Evolutionary conservation across 306 rosid genomes (phyloP).

Genomic region (Fagus crenata): DNA sequence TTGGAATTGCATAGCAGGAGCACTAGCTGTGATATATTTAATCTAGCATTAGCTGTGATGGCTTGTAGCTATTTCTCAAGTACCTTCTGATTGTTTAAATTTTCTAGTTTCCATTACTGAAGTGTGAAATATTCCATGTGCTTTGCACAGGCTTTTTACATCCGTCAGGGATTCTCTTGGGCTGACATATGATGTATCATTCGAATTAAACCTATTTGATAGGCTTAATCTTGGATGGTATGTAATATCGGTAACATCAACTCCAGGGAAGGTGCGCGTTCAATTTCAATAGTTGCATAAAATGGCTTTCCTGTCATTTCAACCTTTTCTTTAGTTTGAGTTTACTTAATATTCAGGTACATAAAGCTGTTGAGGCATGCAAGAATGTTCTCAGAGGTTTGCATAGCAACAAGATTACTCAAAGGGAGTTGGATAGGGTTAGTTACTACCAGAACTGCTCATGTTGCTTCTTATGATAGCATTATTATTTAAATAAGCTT

Average conservation of each 20-base stretch:
- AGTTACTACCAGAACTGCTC: slow-evolving; percentile 31
- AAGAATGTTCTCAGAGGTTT: slow-evolving; percentile 92
- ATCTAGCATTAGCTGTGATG: not conserved
- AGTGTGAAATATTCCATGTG: slow-evolving; percentile 25
- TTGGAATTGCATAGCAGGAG: not conserved
- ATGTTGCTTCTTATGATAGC: slow-evolving; percentile 14
- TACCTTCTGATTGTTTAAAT: not conserved
- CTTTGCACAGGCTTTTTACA: slow-evolving; percentile 81
- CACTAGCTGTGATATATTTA: not conserved
- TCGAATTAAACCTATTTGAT: slow-evolving; percentile 87
- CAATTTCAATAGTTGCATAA: slow-evolving; percentile 23
- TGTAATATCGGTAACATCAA: slow-evolving; percentile 95
- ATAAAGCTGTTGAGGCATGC: slow-evolving; percentile 98
- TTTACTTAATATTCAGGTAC: slow-evolving; percentile 58
- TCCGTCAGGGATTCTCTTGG: slow-evolving; percentile 95
- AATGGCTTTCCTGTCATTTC: slow-evolving; percentile 20
- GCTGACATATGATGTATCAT: slow-evolving; percentile 93
- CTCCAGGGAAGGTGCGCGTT: slow-evolving; percentile 82
- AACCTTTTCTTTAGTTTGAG: slow-evolving; percentile 26
- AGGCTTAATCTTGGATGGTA: slow-evolving; percentile 95
- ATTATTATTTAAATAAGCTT: not conserved
- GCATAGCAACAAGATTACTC: slow-evolving; percentile 85
- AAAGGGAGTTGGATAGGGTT: slow-evolving; percentile 97
- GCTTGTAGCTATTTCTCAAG: not conserved
- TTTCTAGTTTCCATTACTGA: slow-evolving; percentile 21